Conservation (phyloP, 2,329 filamentous ascomycete genomes). For the Diplodia sapinea region DNA sequence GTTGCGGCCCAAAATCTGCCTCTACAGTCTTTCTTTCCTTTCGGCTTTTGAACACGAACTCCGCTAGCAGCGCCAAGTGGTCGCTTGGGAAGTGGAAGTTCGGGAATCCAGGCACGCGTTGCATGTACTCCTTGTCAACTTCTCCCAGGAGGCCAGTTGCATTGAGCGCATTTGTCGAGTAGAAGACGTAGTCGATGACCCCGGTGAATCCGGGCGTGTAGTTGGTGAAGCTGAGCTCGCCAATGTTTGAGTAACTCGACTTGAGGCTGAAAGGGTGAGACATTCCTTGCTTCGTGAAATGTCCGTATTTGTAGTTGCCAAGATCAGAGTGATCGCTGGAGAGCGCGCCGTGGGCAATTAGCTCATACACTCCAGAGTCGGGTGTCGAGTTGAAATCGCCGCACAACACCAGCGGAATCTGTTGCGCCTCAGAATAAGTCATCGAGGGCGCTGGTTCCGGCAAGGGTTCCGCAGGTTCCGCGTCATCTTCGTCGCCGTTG, state of each 20-base stretch:
- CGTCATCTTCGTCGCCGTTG: constrained; percentile 57
- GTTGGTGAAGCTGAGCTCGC: constrained; percentile 91
- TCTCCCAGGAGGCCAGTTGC: constrained; percentile 84
- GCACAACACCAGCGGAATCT: constrained; percentile 89
- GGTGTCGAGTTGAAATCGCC: constrained; percentile 94
- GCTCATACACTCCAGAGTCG: constrained; percentile 87
- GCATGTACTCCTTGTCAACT: constrained; percentile 83
- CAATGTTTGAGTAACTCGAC: constrained; percentile 83
- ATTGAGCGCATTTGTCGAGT: constrained; percentile 86
- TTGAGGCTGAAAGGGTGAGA: constrained; percentile 93
- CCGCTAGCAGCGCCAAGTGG: constrained; percentile 85
- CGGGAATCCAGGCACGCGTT: constrained; percentile 86
- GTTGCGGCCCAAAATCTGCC: constrained; percentile 47
- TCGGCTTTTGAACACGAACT: constrained; percentile 86
- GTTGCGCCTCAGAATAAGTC: constrained; percentile 82
- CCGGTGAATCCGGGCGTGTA: constrained; percentile 93
- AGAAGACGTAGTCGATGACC: constrained; percentile 98
- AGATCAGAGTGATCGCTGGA: constrained; percentile 81
- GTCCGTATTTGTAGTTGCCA: constrained; percentile 82
- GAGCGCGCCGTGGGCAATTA: constrained; percentile 81
- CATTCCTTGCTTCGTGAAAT: constrained; percentile 90
- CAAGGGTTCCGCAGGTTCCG: constrained; percentile 56
- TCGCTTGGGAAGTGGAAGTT: constrained; percentile 95
- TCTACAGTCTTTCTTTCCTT: constrained; percentile 68
- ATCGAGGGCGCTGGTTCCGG: constrained; percentile 78